These are phyloP conservation scores for Stephanodiscus minutulus DNA, from an alignment of 108 stramenopile genomes.

Conservation along the genomic window DNA sequence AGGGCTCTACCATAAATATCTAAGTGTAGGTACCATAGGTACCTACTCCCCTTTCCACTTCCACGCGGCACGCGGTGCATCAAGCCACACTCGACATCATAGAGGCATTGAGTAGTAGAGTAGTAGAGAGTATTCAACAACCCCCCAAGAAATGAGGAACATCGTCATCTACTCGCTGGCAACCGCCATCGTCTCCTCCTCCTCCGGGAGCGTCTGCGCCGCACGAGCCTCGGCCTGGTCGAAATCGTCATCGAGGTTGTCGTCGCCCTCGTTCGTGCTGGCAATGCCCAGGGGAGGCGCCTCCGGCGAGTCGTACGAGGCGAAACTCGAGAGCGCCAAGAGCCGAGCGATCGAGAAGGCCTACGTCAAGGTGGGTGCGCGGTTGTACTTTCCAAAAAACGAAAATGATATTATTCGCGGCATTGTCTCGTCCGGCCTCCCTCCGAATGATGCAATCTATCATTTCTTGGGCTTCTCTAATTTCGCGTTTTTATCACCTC, in stretches of 20 bases:
- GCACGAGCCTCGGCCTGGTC: neutral
- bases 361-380: constrained; percentile 36
- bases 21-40: too few relatives aligned
- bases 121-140: too few relatives aligned
- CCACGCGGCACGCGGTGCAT: neutral
- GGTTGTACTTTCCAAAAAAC: neutral
- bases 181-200: neutral
- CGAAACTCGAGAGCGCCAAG: constrained; percentile 43
- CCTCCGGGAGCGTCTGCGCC: constrained; percentile 1
- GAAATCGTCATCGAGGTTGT: constrained; percentile 3
- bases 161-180: too few relatives aligned
- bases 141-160: too few relatives aligned
- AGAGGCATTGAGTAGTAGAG: too few relatives aligned
- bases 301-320: constrained; percentile 15
- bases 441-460: too few relatives aligned
- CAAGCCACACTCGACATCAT: too few relatives aligned
- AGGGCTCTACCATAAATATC: too few relatives aligned
- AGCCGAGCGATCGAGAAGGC: constrained; percentile 40
- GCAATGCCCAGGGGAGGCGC: constrained; percentile 39
- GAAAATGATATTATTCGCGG: neutral
- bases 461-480: neutral
- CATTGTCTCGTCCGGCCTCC: too few relatives aligned
- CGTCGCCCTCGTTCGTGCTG: constrained; percentile 28
- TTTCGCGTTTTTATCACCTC: neutral
- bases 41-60: too few relatives aligned